Evolutionary conservation across 2,329 filamentous ascomycete genomes (phyloP).

Genomic region (Kalmusia sp.): DNA sequence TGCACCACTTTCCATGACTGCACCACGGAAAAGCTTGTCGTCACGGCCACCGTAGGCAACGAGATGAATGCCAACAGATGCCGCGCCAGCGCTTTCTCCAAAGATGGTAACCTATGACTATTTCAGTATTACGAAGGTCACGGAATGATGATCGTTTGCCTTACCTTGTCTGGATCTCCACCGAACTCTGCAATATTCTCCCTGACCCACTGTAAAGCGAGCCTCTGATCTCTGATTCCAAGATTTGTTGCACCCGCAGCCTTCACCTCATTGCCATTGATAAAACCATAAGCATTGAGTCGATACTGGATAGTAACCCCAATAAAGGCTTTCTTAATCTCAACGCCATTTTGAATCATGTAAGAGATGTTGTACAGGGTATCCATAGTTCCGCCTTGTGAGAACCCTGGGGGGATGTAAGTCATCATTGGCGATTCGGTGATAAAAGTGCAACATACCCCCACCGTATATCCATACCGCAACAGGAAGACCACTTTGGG

Average conservation of each 20-base stretch:
- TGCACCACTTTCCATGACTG: not conserved
- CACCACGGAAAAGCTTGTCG: not conserved
- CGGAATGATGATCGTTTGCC: not conserved
- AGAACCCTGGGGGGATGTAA: conserved; percentile 12
- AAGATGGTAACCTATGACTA: not conserved
- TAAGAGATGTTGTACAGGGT: conserved; percentile 66
- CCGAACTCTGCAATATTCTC: conserved; percentile 46
- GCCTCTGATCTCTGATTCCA: conserved; percentile 48
- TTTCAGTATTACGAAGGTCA: not conserved
- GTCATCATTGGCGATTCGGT: not conserved
- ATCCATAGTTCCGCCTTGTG: conserved; percentile 45
- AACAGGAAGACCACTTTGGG: conserved; percentile 56
- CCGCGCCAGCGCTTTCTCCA: not conserved
- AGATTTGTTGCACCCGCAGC: conserved; percentile 52
- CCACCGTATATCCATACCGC: conserved; percentile 63
- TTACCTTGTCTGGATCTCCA: conserved; percentile 43
- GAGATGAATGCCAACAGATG: not conserved
- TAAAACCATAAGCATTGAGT: conserved; percentile 65
- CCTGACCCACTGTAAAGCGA: conserved; percentile 48
- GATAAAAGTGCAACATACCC: conserved; percentile 21
- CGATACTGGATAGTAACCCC: conserved; percentile 46
- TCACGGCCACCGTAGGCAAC: not conserved
- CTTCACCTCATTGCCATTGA: conserved; percentile 46
- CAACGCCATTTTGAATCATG: conserved; percentile 54
- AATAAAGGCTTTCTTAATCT: conserved; percentile 25